Percentiles rank a stretch among this genome's conserved stretches.
Conservation (phyloP, 139 green algal genomes). For the Chlamydomonas applanata region DNA sequence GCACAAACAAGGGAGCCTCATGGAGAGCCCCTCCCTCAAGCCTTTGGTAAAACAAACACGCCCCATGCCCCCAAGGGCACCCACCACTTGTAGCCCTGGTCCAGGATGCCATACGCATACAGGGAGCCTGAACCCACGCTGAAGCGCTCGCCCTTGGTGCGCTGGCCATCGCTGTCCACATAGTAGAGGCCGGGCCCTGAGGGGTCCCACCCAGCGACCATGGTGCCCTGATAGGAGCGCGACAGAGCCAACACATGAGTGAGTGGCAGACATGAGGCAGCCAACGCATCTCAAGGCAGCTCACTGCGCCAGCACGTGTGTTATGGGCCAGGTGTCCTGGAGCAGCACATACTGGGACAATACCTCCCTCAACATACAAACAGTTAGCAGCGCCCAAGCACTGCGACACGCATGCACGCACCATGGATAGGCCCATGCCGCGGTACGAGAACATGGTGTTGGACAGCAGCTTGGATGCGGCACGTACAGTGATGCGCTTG, state of each 20-base stretch:
- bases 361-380: too few species aligned
- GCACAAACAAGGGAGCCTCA: too few species aligned
- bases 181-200: conserved; percentile 95
- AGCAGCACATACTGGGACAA: too few species aligned
- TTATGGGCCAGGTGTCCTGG: too few species aligned
- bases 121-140: conserved; percentile 92
- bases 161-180: conserved; percentile 94
- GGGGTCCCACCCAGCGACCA: conserved; percentile 90
- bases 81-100: conserved; percentile 86
- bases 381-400: background rate
- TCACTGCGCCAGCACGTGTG: background rate
- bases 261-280: background rate
- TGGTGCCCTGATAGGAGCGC: too few species aligned
- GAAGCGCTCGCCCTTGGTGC: conserved; percentile 93
- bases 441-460: conserved; percentile 99
- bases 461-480: conserved; percentile 95
- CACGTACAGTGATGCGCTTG: conserved; percentile 93
- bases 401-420: conserved; percentile 22
- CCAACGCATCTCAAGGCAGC: background rate
- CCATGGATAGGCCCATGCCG: conserved; percentile 96
- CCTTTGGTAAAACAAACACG: background rate
- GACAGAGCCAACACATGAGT: too few species aligned
- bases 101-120: conserved; percentile 98
- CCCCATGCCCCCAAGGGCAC: too few species aligned
- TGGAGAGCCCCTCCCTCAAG: too few species aligned